Base-by-base conservation (phyloP, 2,329 filamentous ascomycete species). In the Pyricularia sp. region DNA sequence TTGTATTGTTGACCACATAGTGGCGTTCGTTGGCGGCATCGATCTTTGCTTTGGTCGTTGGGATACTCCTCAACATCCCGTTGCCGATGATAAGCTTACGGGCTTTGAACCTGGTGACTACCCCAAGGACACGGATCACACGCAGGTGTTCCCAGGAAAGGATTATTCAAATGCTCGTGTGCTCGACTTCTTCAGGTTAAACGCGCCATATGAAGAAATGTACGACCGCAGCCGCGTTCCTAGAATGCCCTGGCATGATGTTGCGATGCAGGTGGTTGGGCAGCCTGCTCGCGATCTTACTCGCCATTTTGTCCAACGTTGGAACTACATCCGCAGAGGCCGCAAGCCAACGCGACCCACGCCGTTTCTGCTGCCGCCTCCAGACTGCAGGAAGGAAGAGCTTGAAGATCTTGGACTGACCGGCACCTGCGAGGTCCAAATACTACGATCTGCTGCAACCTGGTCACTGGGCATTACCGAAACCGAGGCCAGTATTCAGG, bases 231-330 rank as follows among this genome's bases (percentile, higher is more conserved):
- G 88, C 70, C 91, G 91, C 76, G 87, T 94, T 23, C 93, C 95
- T 1, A 85, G 95, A 71, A 99, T 98, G 95, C 94, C 95, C 1
- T 99, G 95, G 95, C 95, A 99, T 75, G 95, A 99, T 78, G 93
- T 99, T 71, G 89, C 91, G 2, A 98, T 99, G 95, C 95, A 98
- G 78, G 90, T 99, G 61, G 93, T 98, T 63, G 95, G 95, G 4
- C 95, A 98, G 77, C 95, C 95, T 2, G 94, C 95, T 14, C 88
- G 95, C 73, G 95, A 99, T 80, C 82, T 98, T 71, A 97, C 94
- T 2, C 88, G 95, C 26, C 95, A 98, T 78, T 99, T 99, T 76
- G 93, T 98, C 4, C 95, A 99, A 79, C 87, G 95, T 70, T 99
- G 95, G 95, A 98, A 98, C 78, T 98, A 98, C 74, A 89, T 99